Conservation (phyloP, 768 basidiomycete species). For the Pisolithus tinctorius region DNA sequence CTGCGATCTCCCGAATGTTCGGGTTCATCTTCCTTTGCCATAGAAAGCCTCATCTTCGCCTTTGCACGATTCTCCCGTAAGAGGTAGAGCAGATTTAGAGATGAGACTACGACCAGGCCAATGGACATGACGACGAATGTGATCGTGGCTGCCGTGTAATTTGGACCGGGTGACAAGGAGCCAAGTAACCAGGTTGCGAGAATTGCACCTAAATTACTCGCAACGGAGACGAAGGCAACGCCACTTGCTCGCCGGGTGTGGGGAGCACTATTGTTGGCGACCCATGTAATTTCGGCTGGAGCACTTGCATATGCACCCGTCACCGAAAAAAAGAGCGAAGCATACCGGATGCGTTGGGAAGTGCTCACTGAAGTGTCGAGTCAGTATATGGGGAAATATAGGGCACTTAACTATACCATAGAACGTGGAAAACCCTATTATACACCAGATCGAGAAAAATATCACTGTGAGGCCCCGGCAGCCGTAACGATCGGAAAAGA, state of each 20-base stretch:
- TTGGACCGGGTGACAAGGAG: constrained; percentile 39
- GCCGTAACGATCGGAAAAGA: constrained; percentile 46
- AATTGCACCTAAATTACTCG: constrained; percentile 55
- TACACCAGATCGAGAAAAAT: constrained; percentile 35
- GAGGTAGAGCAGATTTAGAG: constrained; percentile 36
- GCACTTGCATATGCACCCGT: constrained; percentile 47
- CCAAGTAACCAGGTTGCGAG: constrained; percentile 57
- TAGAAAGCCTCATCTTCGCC: constrained; percentile 26
- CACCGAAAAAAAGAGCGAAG: constrained; percentile 49
- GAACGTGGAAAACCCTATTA: constrained; percentile 52
- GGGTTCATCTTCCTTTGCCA: constrained; percentile 30
- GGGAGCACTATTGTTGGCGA: constrained; percentile 55
- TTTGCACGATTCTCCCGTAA: constrained; percentile 41
- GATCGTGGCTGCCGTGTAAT: constrained; percentile 42
- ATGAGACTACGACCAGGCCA: constrained; percentile 31
- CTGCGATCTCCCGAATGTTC: constrained; percentile 41
- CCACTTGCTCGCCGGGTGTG: constrained; percentile 51
- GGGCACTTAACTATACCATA: constrained; percentile 31
- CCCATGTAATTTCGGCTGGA: constrained; percentile 52
- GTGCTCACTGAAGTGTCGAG: constrained; percentile 8
- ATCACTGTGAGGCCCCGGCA: constrained; percentile 44
- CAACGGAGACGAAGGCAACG: constrained; percentile 50
- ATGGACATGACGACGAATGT: constrained; percentile 31
- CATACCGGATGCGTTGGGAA: constrained; percentile 41
- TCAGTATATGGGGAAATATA: neutral